Percentiles rank a stretch among this genome's conserved stretches.
These are phyloP conservation scores for Royoungia palumana DNA, from an alignment of 768 basidiomycete genomes.

Conservation along the genomic window DNA sequence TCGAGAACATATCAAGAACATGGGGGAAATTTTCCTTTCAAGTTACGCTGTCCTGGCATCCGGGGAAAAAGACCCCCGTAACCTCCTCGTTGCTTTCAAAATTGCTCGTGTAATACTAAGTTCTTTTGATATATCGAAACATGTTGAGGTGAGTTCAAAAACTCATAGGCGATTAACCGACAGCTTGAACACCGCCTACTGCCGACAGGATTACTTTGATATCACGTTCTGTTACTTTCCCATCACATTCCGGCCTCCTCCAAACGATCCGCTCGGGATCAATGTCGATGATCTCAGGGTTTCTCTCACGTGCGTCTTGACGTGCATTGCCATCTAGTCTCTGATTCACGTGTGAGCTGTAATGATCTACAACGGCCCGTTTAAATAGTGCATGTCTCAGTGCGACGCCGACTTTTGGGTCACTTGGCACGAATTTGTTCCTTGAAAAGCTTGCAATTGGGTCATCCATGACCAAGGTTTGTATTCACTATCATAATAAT, in stretches of 20 bases:
- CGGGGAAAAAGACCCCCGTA: slow-evolving; percentile 97
- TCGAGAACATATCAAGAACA: slow-evolving; percentile 57
- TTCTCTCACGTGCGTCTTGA: slow-evolving; percentile 54
- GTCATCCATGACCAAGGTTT: slow-evolving; percentile 78
- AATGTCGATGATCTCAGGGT: slow-evolving; percentile 79
- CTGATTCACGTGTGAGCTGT: slow-evolving; percentile 1
- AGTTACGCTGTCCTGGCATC: slow-evolving; percentile 81
- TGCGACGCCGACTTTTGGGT: slow-evolving; percentile 80
- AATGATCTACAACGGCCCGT: not conserved
- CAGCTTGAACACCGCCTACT: not conserved
- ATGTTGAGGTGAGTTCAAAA: slow-evolving; percentile 64
- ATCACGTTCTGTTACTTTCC: slow-evolving; percentile 98
- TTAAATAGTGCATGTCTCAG: slow-evolving; percentile 60
- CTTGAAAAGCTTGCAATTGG: slow-evolving; percentile 88
- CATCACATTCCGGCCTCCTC: slow-evolving; percentile 92
- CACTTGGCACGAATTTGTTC: slow-evolving; percentile 81
- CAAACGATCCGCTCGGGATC: slow-evolving; percentile 92
- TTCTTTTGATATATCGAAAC: slow-evolving; percentile 64
- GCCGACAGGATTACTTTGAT: slow-evolving; percentile 80
- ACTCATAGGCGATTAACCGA: not conserved
- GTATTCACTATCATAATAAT: not conserved
- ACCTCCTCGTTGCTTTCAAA: slow-evolving; percentile 85
- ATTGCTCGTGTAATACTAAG: slow-evolving; percentile 81
- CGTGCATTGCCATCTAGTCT: not conserved
- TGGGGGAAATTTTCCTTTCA: slow-evolving; percentile 70